Evolutionary conservation across 208 protist species (phyloP).

Genomic region (Trypanosoma cruzi): DNA sequence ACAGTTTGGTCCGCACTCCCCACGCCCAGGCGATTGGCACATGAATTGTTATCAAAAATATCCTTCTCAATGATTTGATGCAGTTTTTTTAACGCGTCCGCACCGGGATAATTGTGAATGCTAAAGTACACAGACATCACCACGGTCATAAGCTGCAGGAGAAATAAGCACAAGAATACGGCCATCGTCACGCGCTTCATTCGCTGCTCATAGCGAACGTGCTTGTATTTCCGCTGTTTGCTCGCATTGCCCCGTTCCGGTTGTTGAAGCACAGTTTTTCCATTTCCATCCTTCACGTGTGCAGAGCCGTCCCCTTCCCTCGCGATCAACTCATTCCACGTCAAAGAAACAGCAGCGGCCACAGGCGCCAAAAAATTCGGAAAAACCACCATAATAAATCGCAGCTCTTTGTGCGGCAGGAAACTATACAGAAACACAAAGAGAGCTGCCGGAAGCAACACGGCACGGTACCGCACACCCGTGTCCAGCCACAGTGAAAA

Average conservation of each 20-base stretch:
- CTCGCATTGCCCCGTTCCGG: background rate
- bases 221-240: background rate
- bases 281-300: background rate
- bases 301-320: background rate
- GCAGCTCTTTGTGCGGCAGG: constrained; percentile 94
- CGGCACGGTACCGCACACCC: background rate
- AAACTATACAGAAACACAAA: constrained; percentile 86
- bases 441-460: constrained; percentile 39
- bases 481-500: constrained; percentile 4
- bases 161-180: constrained; percentile 6
- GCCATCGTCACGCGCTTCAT: background rate
- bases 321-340: constrained; percentile 17
- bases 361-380: constrained; percentile 78
- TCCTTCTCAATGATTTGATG: constrained; percentile 30
- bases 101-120: constrained; percentile 44
- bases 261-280: background rate
- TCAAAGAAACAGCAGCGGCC: constrained; percentile 35
- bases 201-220: background rate
- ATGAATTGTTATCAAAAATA: constrained; percentile 12
- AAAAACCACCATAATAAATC: constrained; percentile 92
- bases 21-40: background rate
- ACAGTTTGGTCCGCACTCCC: background rate
- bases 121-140: constrained; percentile 40
- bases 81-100: constrained; percentile 27
- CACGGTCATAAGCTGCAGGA: constrained; percentile 26